Conservation (phyloP, 2,329 filamentous ascomycete genomes). For the Proliferodiscus dingleyae region DNA sequence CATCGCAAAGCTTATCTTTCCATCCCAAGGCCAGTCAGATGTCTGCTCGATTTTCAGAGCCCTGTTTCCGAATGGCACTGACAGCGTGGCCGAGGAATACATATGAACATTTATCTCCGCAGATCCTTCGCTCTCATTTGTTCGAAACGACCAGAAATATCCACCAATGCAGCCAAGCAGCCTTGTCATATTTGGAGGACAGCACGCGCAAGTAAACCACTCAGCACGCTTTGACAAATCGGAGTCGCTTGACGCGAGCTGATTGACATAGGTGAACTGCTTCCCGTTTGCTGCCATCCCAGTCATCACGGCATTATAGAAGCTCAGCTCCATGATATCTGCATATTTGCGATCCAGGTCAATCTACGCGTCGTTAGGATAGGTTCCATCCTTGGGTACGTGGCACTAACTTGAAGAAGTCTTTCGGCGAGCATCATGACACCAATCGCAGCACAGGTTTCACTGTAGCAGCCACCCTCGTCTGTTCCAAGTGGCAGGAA, state of each 20-base stretch:
- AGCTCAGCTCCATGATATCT: constrained; percentile 56
- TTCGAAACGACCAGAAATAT: constrained; percentile 46
- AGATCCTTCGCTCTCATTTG: constrained; percentile 29
- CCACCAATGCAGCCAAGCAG: constrained; percentile 52
- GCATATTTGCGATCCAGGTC: constrained; percentile 48
- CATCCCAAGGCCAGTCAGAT: constrained; percentile 54
- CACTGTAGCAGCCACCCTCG: constrained; percentile 57
- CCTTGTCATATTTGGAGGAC: constrained; percentile 54
- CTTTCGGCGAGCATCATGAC: constrained; percentile 57
- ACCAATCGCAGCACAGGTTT: constrained; percentile 57
- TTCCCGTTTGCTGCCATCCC: constrained; percentile 52
- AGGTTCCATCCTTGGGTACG: background rate
- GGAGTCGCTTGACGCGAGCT: constrained; percentile 48
- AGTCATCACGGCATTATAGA: constrained; percentile 57
- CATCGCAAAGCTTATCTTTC: constrained; percentile 44
- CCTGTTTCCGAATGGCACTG: constrained; percentile 34
- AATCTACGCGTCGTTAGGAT: constrained; percentile 28
- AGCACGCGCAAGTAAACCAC: constrained; percentile 58
- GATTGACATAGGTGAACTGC: constrained; percentile 58
- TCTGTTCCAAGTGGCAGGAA: constrained; percentile 55
- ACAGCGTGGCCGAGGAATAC: constrained; percentile 46
- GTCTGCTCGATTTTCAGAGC: constrained; percentile 42
- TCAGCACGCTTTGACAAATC: constrained; percentile 46
- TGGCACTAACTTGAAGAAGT: constrained; percentile 41
- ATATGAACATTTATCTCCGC: constrained; percentile 49